Base-by-base conservation (phyloP, 805 yeast species). In the Sugiyamaella lignohabitans region DNA sequence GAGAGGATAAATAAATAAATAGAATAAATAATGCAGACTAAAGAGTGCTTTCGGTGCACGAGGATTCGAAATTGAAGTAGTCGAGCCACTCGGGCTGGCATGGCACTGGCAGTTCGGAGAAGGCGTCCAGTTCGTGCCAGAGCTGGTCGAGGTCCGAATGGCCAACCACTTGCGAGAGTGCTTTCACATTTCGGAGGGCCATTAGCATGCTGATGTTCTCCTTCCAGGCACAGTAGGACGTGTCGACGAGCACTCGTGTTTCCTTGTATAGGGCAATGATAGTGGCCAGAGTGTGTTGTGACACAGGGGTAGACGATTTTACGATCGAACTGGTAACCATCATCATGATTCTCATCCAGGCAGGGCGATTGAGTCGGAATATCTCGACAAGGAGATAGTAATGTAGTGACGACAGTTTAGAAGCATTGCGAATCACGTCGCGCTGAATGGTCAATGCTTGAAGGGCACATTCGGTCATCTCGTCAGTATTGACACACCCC, bases 221-320 rank as follows among this genome's bases (percentile, higher is more conserved):
- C 35, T 46, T 45, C 53, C 53, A 50, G 5, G 42, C 45, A 21
- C 20, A 42, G 43, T 46, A 50, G 22, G 36, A 34, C 14, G 30
- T 17, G 18, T 42, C 24, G 3, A 43, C 51, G 6, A 45, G 34
- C 14, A 20, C 40, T 10, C 36, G 39, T 14, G 46, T 45, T 42
- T 40, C 29, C 34, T 40, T 34, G 27, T 40, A 50, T 16, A 45
- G n/a, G 10, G 36, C 35, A 18, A 50, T 37, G 3, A 41, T 35
- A 11, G 36, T 39, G 10, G 40, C 35, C 29, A 50, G 47, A 29
- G 43, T n/a, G 8, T 42, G 23, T 27, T 27, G 32, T 8, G 8
- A 8, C 14, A 14, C 11, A 8, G 8, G 32, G 8, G 32, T 14
- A 10, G 44, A 40, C 20, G 22, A n/a, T 14, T 34, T 32, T 23